Evolutionary conservation across 2,329 filamentous ascomycete genomes (phyloP).

Genomic region (Xylariaceae sp.): DNA sequence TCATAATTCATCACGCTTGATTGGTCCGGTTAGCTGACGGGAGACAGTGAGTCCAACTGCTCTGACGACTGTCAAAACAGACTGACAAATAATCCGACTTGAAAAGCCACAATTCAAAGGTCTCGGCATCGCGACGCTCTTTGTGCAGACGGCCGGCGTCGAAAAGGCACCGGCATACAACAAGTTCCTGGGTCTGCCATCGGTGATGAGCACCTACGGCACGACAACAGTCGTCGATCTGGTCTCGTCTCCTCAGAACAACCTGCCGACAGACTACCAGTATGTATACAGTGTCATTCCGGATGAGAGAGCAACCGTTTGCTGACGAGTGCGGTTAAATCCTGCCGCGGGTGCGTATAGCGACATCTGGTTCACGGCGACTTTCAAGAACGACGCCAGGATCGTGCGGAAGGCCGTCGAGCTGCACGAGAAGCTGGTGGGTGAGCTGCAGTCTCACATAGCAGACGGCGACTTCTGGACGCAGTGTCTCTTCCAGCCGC

Average conservation of each 20-base stretch:
- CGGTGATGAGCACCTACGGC: not conserved
- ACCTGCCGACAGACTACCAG: slow-evolving; percentile 3
- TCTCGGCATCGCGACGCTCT: not conserved
- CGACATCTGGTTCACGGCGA: slow-evolving; percentile 12
- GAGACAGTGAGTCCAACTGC: not conserved
- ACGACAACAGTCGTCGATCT: slow-evolving; percentile 1
- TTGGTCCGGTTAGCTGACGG: no score
- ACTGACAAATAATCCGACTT: not conserved
- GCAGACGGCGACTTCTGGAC: slow-evolving; percentile 13
- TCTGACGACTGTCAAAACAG: not conserved
- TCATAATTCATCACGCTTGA: not conserved
- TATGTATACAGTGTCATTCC: not conserved
- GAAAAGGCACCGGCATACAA: not conserved
- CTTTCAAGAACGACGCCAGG: slow-evolving; percentile 13
- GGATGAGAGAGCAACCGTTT: no score
- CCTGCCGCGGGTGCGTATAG: no score
- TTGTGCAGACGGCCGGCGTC: slow-evolving; percentile 2
- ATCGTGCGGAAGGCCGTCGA: slow-evolving; percentile 11
- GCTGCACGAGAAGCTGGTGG: slow-evolving; percentile 6
- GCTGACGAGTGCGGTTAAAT: no score
- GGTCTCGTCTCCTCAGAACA: slow-evolving; percentile 1
- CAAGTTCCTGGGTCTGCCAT: not conserved
- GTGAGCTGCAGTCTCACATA: slow-evolving; percentile 4
- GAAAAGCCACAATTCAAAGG: not conserved
- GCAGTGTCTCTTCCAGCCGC: slow-evolving; percentile 15